Conservation (phyloP, 305 asterid species). For the Fraxinus paxiana region DNA sequence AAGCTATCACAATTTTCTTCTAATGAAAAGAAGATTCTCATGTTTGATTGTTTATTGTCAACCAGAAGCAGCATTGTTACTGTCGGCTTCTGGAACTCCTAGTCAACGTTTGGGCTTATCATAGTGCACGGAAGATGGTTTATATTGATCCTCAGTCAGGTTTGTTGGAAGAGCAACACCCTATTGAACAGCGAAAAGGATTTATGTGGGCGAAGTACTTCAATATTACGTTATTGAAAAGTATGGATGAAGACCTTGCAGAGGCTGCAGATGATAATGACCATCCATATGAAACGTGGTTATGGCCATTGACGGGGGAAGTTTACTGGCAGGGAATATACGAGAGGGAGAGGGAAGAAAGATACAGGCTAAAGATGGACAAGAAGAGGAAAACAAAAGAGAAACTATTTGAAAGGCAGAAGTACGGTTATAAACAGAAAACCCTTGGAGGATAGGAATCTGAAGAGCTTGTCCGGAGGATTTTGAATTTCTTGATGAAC, state of each 20-base stretch:
- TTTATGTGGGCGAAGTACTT: slow-evolving; percentile 84
- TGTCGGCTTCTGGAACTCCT: slow-evolving; percentile 73
- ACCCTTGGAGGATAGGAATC: slow-evolving; percentile 55
- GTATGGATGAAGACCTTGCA: slow-evolving; percentile 95
- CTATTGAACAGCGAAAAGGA: slow-evolving; percentile 62
- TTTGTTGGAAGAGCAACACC: slow-evolving; percentile 66
- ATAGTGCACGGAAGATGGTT: slow-evolving; percentile 77
- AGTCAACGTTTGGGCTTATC: slow-evolving; percentile 96
- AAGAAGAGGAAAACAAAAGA: slow-evolving; percentile 82
- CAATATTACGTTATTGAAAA: slow-evolving; percentile 55
- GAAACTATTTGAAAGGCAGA: slow-evolving; percentile 69
- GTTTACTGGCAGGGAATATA: slow-evolving; percentile 90
- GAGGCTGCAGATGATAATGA: slow-evolving; percentile 88
- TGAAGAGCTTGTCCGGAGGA: neutral
- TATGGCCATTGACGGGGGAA: slow-evolving; percentile 97
- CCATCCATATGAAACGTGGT: slow-evolving; percentile 73
- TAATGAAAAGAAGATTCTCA: slow-evolving; percentile 12
- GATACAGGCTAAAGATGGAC: slow-evolving; percentile 86
- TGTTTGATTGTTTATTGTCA: slow-evolving; percentile 21
- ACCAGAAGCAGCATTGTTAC: slow-evolving; percentile 81
- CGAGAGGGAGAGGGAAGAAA: slow-evolving; percentile 87
- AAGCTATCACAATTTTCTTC: neutral
- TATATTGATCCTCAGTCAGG: slow-evolving; percentile 77
- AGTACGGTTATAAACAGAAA: slow-evolving; percentile 78
- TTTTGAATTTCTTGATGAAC: slow-evolving; percentile 20